A percentile compares a stretch with the other conserved stretches of the same genome.
Conservation (phyloP, 345 rosid genomes). For the Murraya koenigii region DNA sequence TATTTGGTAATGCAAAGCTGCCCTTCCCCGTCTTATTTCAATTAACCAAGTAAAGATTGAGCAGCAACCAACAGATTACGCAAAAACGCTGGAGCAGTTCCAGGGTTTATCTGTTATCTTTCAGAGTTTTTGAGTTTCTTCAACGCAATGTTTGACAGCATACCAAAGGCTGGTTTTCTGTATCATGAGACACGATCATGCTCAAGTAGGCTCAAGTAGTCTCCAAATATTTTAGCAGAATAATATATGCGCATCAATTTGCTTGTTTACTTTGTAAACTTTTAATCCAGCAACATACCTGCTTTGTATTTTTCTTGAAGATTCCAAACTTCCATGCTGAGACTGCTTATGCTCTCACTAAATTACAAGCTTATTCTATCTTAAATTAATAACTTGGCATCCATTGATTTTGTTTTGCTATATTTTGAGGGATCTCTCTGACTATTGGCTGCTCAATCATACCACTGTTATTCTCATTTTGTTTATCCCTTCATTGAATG, state of each 20-base stretch:
- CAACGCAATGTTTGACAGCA: background rate
- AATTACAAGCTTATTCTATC: background rate
- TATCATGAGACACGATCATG: slow-evolving; percentile 10
- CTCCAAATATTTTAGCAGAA: slow-evolving; percentile 2
- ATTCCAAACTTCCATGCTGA: background rate
- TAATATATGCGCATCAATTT: slow-evolving; percentile 2
- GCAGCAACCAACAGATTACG: background rate
- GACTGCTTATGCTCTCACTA: background rate
- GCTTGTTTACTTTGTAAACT: background rate
- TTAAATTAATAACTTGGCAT: background rate
- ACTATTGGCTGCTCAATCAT: background rate
- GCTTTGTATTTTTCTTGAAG: background rate
- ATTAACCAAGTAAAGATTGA: background rate
- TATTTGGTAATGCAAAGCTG: background rate
- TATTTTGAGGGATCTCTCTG: background rate
- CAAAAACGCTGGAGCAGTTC: background rate
- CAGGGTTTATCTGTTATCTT: background rate
- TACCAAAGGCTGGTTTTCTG: slow-evolving; percentile 13
- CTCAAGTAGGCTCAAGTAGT: background rate
- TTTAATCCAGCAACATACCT: background rate
- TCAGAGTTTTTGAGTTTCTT: slow-evolving; percentile 9
- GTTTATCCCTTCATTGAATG: too few relatives aligned
- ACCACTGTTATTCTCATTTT: background rate
- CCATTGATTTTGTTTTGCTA: too few relatives aligned
- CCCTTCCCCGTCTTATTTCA: background rate